A percentile compares a stretch with the other conserved stretches of the same genome.
Evolutionary conservation across 331 rosid genomes (phyloP).

Genomic region (Quercus phellos): DNA sequence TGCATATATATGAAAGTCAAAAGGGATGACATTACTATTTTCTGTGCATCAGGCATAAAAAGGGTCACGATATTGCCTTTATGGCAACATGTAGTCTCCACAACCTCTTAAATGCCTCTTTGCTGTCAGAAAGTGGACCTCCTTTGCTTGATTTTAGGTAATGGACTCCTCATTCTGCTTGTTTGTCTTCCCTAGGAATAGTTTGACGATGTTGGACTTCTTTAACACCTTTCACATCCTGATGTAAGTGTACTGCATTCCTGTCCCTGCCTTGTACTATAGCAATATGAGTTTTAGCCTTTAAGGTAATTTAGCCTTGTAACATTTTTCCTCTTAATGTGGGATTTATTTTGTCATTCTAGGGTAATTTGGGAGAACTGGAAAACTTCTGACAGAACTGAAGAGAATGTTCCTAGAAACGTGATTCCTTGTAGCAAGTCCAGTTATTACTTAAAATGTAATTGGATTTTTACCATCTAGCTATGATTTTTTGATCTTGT

Average conservation of each 20-base stretch:
- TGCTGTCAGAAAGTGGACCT: slow-evolving; percentile 89
- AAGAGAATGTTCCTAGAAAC: not conserved
- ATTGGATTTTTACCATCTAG: not conserved
- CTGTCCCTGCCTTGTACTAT: not conserved
- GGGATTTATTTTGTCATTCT: not conserved
- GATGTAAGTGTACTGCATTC: too few relatives aligned
- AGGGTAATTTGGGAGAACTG: not conserved
- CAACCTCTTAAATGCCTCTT: slow-evolving; percentile 71
- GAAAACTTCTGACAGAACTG: not conserved
- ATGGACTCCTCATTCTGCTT: slow-evolving; percentile 12
- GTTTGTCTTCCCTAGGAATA: not conserved
- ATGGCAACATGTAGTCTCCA: slow-evolving; percentile 85
- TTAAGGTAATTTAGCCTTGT: not conserved
- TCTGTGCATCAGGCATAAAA: slow-evolving; percentile 59
- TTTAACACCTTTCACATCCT: not conserved
- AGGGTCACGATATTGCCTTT: slow-evolving; percentile 71
- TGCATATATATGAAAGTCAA: not conserved
- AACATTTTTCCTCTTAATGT: not conserved
- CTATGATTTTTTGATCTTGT: too few relatives aligned
- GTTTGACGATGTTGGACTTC: slow-evolving; percentile 8
- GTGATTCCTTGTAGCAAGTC: not conserved
- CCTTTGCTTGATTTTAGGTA: slow-evolving; percentile 97
- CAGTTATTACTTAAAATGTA: not conserved
- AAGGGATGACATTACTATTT: slow-evolving; percentile 7
- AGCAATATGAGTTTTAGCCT: not conserved